These are phyloP conservation scores for Ambrosia artemisiifolia DNA, from an alignment of 129 eudicot species.

Conservation along the genomic window DNA sequence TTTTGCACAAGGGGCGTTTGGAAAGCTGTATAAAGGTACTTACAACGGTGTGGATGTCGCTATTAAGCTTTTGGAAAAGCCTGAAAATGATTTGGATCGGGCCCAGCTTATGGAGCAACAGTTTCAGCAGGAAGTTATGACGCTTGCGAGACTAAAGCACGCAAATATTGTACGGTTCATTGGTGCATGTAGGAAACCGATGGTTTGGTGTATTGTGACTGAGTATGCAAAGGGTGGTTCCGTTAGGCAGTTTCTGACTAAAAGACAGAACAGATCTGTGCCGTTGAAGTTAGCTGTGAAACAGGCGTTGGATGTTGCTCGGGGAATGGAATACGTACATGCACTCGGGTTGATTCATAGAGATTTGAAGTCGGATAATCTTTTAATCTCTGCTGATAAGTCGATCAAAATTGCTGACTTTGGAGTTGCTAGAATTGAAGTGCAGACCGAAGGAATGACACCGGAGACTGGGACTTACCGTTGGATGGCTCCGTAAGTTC, in stretches of 20 bases:
- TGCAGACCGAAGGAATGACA: slow-evolving; percentile 99
- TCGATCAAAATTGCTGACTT: slow-evolving; percentile 96
- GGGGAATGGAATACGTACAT: slow-evolving; percentile 97
- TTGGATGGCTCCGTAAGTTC: slow-evolving; percentile 99
- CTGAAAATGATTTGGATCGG: slow-evolving; percentile 79
- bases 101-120: slow-evolving; percentile 96
- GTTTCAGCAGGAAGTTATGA: slow-evolving; percentile 96
- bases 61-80: slow-evolving; percentile 83
- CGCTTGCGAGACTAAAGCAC: slow-evolving; percentile 86
- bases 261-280: slow-evolving; percentile 75
- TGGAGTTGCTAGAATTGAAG: slow-evolving; percentile 98
- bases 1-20: slow-evolving; percentile 95
- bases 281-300: slow-evolving; percentile 90
- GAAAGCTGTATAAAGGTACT: slow-evolving; percentile 79
- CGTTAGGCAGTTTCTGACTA: slow-evolving; percentile 87
- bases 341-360: slow-evolving; percentile 89
- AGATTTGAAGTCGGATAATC: slow-evolving; percentile 91
- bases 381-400: slow-evolving; percentile 83
- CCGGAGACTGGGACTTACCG: slow-evolving; percentile 99
- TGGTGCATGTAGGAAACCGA: slow-evolving; percentile 95
- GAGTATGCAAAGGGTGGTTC: slow-evolving; percentile 99
- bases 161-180: slow-evolving; percentile 90
- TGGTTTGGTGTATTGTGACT: slow-evolving; percentile 97
- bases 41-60: slow-evolving; percentile 90
- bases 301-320: slow-evolving; percentile 96